phyloP scores from a whole-genome alignment of 2,329 filamentous ascomycete species.

The Scedosporium apiospermum region DNA sequence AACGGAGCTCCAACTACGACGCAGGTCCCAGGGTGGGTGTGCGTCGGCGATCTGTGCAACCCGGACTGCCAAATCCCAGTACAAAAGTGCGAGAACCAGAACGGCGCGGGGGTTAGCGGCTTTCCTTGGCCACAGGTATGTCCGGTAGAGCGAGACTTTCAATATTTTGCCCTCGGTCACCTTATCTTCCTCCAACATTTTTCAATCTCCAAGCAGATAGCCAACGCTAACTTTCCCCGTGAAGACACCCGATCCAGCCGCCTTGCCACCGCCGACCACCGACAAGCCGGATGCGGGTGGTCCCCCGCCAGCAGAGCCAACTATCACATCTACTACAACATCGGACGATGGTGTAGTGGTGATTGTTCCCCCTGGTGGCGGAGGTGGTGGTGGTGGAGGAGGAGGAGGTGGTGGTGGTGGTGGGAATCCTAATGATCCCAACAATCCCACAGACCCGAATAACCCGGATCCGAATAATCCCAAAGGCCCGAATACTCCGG shows the following conservation, averaged over 20 bases:
- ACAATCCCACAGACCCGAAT: too few relatives aligned
- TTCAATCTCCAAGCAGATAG: too few relatives aligned
- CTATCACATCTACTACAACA: not conserved
- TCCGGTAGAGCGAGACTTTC: not conserved
- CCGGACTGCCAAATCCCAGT: not conserved
- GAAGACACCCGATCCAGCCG: not conserved
- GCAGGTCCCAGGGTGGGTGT: not conserved
- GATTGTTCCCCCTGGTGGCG: not conserved
- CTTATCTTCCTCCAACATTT: too few relatives aligned
- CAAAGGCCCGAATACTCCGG: too few relatives aligned
- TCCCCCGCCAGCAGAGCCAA: not conserved
- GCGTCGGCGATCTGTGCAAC: not conserved
- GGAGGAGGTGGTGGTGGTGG: not conserved
- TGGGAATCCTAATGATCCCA: not conserved
- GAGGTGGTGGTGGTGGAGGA: not conserved
- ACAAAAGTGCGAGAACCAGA: not conserved
- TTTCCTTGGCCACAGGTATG: not conserved
- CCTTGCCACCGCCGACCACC: not conserved
- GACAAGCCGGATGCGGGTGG: not conserved
- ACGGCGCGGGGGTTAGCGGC: not conserved
- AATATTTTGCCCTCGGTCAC: too few relatives aligned
- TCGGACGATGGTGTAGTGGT: not conserved
- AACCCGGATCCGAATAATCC: too few relatives aligned
- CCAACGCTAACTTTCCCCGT: not conserved
- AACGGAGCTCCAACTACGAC: not conserved